These are phyloP conservation scores for Phycomyces blakesleeanus DNA, from an alignment of 192 early-diverging fungal species.

Conservation along the genomic window DNA sequence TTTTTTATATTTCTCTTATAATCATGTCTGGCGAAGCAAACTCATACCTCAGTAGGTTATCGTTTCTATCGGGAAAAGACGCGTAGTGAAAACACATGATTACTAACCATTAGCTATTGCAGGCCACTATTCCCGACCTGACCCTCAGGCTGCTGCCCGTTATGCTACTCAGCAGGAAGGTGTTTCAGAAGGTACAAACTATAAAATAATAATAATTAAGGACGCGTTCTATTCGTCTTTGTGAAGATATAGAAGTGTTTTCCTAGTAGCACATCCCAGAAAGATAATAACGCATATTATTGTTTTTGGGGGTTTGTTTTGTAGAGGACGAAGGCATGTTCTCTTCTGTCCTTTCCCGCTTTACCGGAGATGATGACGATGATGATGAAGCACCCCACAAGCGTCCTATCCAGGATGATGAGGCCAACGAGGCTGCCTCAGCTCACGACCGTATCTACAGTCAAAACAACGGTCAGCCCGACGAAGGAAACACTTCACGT, in stretches of 20 bases:
- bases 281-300: not conserved
- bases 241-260: not conserved
- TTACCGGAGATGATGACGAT: constrained; percentile 13
- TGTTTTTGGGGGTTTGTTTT: no score
- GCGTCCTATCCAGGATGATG: constrained; percentile 10
- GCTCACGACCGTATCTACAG: constrained; percentile 32
- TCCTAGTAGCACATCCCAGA: not conserved
- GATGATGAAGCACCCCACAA: constrained; percentile 18
- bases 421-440: constrained; percentile 16
- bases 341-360: constrained; percentile 21
- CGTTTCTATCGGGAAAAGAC: not conserved
- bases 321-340: constrained; percentile 14
- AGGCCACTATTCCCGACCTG: constrained; percentile 5
- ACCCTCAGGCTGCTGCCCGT: constrained; percentile 19
- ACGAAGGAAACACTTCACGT: constrained; percentile 13
- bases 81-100: not conserved
- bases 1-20: constrained; percentile 6
- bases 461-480: constrained; percentile 15
- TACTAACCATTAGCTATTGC: not conserved
- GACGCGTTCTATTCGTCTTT: no score
- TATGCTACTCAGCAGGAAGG: constrained; percentile 29
- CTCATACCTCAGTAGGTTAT: constrained; percentile 13
- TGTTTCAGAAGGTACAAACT: not conserved
- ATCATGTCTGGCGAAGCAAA: constrained; percentile 20
- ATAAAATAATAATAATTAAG: no score